Percentiles rank a stretch among this genome's conserved stretches.
Conservation (phyloP, 176 grass and related monocot genomes). For the Hordeum marinum region DNA sequence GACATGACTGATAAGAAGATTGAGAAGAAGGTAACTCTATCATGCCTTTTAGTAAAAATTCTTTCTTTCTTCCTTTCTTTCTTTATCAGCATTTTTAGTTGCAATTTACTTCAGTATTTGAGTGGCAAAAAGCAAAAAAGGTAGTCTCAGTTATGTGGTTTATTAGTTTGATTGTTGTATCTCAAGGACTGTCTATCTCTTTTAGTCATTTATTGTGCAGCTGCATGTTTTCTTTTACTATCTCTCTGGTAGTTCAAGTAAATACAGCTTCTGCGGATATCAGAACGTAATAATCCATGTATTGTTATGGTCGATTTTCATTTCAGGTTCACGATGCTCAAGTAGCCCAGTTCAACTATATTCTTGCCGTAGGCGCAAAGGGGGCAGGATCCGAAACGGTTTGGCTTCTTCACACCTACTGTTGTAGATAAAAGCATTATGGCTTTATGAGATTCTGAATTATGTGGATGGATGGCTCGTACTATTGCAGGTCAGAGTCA, state of each 20-base stretch:
- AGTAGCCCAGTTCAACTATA: conserved; percentile 88
- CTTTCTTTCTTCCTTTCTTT: neutral
- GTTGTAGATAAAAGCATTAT: neutral
- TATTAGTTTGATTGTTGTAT: neutral
- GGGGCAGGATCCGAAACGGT: conserved; percentile 74
- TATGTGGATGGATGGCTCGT: neutral
- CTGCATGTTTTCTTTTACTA: neutral
- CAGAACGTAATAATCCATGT: neutral
- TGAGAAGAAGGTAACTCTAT: conserved; percentile 72
- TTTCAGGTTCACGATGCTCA: conserved; percentile 83
- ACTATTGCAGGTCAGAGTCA: conserved; percentile 59
- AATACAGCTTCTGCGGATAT: neutral
- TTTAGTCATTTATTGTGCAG: neutral
- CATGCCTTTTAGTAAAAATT: neutral
- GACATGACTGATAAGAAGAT: conserved; percentile 75
- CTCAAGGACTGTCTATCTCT: neutral
- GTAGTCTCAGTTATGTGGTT: neutral
- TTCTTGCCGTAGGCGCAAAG: conserved; percentile 76
- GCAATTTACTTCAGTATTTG: neutral
- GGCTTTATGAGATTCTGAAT: neutral
- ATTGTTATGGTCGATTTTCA: neutral
- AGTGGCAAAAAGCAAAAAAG: neutral
- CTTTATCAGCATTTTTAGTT: neutral
- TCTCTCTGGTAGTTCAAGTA: neutral
- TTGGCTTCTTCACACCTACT: neutral